phyloP scores from a whole-genome alignment of 169 alveolate genomes.

The Cryptosporidium felis region DNA sequence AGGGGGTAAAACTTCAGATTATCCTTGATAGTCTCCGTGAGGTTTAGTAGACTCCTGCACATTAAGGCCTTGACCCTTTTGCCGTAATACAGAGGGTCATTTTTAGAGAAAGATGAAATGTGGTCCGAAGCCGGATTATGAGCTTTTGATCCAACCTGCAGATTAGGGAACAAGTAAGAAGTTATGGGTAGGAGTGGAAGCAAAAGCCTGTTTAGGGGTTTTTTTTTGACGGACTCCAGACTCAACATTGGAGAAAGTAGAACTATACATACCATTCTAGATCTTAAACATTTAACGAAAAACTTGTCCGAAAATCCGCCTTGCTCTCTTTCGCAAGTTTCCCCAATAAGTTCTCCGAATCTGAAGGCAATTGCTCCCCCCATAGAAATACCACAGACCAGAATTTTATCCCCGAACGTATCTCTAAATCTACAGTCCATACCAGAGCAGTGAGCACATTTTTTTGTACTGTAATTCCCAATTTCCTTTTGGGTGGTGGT shows the following conservation, averaged over 20 bases:
- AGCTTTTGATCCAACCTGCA: constrained; percentile 24
- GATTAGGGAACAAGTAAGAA: constrained; percentile 49
- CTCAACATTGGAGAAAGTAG: constrained; percentile 64
- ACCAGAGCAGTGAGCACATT: constrained; percentile 12
- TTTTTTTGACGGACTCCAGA: constrained; percentile 19
- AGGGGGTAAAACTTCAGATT: constrained; percentile 10
- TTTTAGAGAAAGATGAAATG: constrained; percentile 28
- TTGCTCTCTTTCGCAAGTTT: background rate
- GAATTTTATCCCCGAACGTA: constrained; percentile 43
- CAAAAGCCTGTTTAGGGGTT: constrained; percentile 17
- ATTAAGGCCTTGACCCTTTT: constrained; percentile 54
- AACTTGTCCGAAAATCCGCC: background rate
- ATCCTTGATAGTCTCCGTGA: background rate
- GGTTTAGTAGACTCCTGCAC: constrained; percentile 32
- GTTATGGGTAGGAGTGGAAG: constrained; percentile 16
- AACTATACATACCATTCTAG: constrained; percentile 28
- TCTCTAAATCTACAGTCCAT: background rate
- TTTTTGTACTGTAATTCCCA: background rate
- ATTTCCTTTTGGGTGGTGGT: background rate
- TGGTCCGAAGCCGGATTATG: constrained; percentile 39
- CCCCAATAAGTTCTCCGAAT: constrained; percentile 28
- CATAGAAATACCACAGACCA: constrained; percentile 56
- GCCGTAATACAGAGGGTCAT: constrained; percentile 33
- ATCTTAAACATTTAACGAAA: constrained; percentile 24
- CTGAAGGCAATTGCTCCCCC: constrained; percentile 64